phyloP scores from a whole-genome alignment of 164 flowering plant genomes.

The Berberis vulgaris region DNA sequence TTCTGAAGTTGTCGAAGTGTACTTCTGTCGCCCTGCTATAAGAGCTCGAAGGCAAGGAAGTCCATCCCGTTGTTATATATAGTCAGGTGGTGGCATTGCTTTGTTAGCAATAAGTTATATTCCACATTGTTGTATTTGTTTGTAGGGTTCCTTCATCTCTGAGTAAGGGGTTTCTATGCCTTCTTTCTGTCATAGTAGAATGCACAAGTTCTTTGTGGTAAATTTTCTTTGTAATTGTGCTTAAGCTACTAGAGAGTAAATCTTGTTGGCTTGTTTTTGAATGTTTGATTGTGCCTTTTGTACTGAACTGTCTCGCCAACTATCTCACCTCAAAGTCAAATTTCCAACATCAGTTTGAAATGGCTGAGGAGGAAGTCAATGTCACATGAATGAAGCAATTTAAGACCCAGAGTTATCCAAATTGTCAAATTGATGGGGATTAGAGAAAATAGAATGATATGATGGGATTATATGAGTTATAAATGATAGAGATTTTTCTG shows the following conservation, averaged over 20 bases:
- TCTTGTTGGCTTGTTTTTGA: background rate
- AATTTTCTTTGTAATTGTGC: background rate
- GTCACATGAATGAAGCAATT: no score
- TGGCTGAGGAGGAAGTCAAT: no score
- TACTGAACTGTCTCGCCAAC: fast-evolving
- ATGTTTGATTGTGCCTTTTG: no score
- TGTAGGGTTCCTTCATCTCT: background rate
- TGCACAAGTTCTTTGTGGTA: background rate
- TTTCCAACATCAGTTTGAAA: no score
- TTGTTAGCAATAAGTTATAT: background rate
- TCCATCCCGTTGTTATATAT: constrained; percentile 8
- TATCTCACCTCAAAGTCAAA: no score
- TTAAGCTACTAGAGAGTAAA: no score
- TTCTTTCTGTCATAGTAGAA: background rate
- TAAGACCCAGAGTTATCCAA: no score
- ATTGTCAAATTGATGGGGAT: no score
- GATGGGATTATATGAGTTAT: no score
- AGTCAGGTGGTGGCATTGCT: constrained; percentile 5
- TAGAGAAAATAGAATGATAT: no score
- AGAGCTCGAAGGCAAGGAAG: background rate
- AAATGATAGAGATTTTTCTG: no score
- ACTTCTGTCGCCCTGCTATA: constrained; percentile 13
- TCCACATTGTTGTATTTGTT: background rate
- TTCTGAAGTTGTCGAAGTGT: background rate
- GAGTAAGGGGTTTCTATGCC: background rate